Percentiles rank a stretch among this genome's conserved stretches.
These are phyloP conservation scores for Teratosphaeria nubilosa DNA, from an alignment of 2,329 filamentous ascomycete genomes.

Conservation along the genomic window DNA sequence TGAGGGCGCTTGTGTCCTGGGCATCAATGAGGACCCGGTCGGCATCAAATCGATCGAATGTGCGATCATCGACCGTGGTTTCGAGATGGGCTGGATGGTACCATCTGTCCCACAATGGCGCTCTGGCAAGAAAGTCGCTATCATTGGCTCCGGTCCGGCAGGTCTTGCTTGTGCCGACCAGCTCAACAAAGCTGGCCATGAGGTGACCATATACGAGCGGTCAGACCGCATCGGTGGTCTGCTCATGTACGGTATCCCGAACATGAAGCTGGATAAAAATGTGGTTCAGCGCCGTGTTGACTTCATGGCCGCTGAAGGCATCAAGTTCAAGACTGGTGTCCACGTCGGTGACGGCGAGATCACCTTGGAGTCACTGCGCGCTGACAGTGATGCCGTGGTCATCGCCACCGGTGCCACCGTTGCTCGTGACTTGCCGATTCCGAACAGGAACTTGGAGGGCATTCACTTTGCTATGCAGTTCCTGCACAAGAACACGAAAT, in stretches of 20 bases:
- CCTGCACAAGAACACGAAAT: constrained; percentile 95
- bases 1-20: constrained; percentile 89
- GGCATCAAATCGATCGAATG: constrained; percentile 98
- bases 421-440: constrained; percentile 83
- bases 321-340: constrained; percentile 70
- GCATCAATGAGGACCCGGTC: constrained; percentile 93
- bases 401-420: constrained; percentile 90
- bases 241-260: constrained; percentile 96
- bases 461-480: constrained; percentile 98
- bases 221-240: constrained; percentile 83
- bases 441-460: constrained; percentile 75
- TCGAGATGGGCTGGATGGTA: constrained; percentile 97
- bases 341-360: constrained; percentile 64
- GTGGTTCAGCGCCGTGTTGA: constrained; percentile 91
- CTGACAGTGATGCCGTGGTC: constrained; percentile 70
- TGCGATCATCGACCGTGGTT: constrained; percentile 93
- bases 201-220: constrained; percentile 84
- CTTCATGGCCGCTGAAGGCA: constrained; percentile 83
- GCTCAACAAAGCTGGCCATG: constrained; percentile 84
- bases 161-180: constrained; percentile 87
- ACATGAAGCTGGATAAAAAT: constrained; percentile 99
- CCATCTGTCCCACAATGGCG: constrained; percentile 67
- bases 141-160: constrained; percentile 86
- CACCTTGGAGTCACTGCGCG: constrained; percentile 61
- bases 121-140: constrained; percentile 76